Evolutionary conservation across 768 basidiomycete species (phyloP).

Genomic region (Termitomyces sp.): DNA sequence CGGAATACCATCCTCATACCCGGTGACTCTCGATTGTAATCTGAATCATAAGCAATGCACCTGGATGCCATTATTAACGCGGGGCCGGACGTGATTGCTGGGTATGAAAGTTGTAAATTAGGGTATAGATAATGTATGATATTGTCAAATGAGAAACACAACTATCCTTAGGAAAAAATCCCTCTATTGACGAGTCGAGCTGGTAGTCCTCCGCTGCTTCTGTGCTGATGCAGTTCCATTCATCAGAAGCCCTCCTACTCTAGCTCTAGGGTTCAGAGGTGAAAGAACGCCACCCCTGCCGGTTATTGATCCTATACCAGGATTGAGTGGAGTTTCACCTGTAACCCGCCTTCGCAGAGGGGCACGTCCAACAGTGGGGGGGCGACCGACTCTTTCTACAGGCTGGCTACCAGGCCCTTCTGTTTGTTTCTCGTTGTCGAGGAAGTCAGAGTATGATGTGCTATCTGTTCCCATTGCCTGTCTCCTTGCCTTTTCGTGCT

Average conservation of each 20-base stretch:
- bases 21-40: constrained; percentile 13
- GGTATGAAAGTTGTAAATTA: constrained; percentile 5
- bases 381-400: constrained; percentile 21
- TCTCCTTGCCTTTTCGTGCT: constrained; percentile 88
- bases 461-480: constrained; percentile 66
- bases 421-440: constrained; percentile 37
- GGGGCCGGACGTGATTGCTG: not conserved
- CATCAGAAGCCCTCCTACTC: constrained; percentile 41
- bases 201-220: constrained; percentile 35
- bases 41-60: not conserved
- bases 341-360: constrained; percentile 60
- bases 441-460: constrained; percentile 43
- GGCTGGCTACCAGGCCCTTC: constrained; percentile 21
- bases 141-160: not conserved
- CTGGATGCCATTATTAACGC: not conserved
- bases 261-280: constrained; percentile 69
- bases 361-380: constrained; percentile 31
- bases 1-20: constrained; percentile 50
- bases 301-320: constrained; percentile 21
- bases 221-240: constrained; percentile 11
- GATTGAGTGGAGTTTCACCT: constrained; percentile 37
- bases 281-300: constrained; percentile 51
- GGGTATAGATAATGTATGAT: constrained; percentile 11
- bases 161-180: not conserved
- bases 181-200: constrained; percentile 28